Evolutionary conservation across 495 filamentous ascomycete species (phyloP), one percentile per base, ranked within the genome.

Genomic region (Penicillium canariense): DNA sequence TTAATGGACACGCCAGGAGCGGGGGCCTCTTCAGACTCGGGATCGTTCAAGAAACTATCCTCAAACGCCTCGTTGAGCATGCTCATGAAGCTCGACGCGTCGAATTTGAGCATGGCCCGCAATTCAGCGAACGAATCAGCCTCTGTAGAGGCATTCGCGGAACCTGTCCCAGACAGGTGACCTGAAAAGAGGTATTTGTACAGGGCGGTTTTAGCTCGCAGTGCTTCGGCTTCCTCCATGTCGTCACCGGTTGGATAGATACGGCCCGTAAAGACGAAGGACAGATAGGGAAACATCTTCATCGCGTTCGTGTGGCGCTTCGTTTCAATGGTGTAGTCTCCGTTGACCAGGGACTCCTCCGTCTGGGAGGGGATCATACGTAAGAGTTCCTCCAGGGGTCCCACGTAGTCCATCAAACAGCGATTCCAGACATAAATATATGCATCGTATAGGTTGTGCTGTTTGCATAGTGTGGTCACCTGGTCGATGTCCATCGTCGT

Each of bases 51-150:
- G 56, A 96, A 98, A 6, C 85, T 77, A 64, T 98, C 92, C 68
- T 98, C 94, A 60, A 98, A 98, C 8, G 94, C 94, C 71, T 98
- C 94, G 59, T 98, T 97, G 17, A 98, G 73, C 60, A 93, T 91
- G 70, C 92, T 97, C 69, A 98, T 81, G 59, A 97, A 92, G 71
- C 90, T 97, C 3, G 89, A 79, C 0, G 94, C 81, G 68, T 97
- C 89, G 56, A 95, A 97, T 46, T 89, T 82, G 22, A 98, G 77
- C 47, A 97, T 86, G 58, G 87, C 81, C 26, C 87, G 82, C 2
- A 98, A 82, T 66, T 93, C 90, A 4, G 89, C 87, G 62, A 91
- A 96, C 1, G 86, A 82, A 1, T 85, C 87, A 55, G 90, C 82
- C 65, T 77, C 6, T 78, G 88, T 45, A 79, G 72, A 45, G 85